These are phyloP conservation scores for Isoetes taiwanensis DNA, from an alignment of 75 land plant species.

Conservation along the genomic window DNA sequence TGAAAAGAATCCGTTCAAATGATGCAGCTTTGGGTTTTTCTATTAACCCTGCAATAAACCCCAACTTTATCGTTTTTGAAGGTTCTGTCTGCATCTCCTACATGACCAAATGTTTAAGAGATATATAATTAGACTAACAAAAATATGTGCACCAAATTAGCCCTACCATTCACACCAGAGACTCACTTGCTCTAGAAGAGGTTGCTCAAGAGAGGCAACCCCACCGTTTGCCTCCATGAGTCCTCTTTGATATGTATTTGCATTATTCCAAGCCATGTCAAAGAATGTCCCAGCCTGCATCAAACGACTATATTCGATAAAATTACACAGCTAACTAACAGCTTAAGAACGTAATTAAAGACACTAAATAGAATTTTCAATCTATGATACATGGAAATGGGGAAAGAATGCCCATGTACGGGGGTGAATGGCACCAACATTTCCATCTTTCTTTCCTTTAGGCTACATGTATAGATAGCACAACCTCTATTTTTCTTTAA, in stretches of 20 bases:
- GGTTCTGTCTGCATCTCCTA: slow-evolving; percentile 6
- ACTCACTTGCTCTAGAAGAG: background rate
- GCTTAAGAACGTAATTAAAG: no score
- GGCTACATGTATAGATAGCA: no score
- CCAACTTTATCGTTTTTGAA: background rate
- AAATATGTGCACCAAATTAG: background rate
- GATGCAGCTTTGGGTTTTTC: background rate
- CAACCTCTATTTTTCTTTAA: no score
- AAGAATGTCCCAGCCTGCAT: slow-evolving; percentile 5
- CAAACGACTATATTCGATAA: no score
- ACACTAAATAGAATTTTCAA: no score
- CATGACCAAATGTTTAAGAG: no score
- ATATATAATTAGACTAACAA: background rate
- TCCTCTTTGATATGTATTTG: background rate
- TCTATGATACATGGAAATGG: no score
- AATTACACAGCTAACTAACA: no score
- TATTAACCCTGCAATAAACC: background rate
- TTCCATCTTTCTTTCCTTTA: no score
- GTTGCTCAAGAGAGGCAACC: background rate
- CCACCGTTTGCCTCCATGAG: background rate
- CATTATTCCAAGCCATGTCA: background rate
- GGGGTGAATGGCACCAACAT: no score
- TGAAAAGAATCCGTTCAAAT: slow-evolving; percentile 3
- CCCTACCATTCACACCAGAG: background rate
- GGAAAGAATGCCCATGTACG: no score